These are phyloP conservation scores for Corchorus olitorius DNA, from an alignment of 345 rosid genomes.

Conservation along the genomic window DNA sequence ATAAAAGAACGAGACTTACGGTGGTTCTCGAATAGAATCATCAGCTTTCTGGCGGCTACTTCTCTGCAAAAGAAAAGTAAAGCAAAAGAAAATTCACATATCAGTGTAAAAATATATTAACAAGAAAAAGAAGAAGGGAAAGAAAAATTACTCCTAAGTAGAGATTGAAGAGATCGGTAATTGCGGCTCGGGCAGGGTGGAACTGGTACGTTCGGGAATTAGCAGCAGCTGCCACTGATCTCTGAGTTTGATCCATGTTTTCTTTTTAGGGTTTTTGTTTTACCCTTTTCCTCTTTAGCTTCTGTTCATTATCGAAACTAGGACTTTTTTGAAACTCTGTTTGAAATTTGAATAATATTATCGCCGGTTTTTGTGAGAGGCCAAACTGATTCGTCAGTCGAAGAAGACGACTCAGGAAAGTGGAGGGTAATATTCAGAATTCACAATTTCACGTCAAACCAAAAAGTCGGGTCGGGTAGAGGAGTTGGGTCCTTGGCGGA, in stretches of 20 bases:
- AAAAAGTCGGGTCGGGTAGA: no score
- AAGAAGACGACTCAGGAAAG: neutral
- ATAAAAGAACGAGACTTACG: conserved; percentile 46
- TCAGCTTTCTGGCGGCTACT: conserved; percentile 72
- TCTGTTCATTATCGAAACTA: neutral
- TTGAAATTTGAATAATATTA: neutral
- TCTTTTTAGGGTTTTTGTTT: neutral
- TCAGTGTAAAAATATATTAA: neutral
- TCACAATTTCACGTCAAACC: no score
- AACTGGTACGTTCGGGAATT: conserved; percentile 65
- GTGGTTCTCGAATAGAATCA: conserved; percentile 73
- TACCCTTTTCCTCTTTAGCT: neutral
- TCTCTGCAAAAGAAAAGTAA: conserved; percentile 45
- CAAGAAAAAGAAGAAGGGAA: conserved; percentile 1
- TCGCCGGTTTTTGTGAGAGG: neutral
- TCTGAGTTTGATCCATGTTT: conserved; percentile 78
- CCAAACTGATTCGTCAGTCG: neutral
- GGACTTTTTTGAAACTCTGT: neutral
- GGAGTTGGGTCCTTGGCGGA: no score
- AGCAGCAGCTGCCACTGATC: conserved; percentile 53
- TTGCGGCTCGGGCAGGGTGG: conserved; percentile 77
- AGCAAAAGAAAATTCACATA: neutral
- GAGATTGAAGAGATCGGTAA: conserved; percentile 84
- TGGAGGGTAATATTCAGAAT: neutral
- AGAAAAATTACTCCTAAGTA: conserved; percentile 64